Percentiles rank a stretch among this genome's conserved stretches.
These are phyloP conservation scores for Dactylellina cionopaga DNA, from an alignment of 2,329 filamentous ascomycete genomes.

Conservation along the genomic window DNA sequence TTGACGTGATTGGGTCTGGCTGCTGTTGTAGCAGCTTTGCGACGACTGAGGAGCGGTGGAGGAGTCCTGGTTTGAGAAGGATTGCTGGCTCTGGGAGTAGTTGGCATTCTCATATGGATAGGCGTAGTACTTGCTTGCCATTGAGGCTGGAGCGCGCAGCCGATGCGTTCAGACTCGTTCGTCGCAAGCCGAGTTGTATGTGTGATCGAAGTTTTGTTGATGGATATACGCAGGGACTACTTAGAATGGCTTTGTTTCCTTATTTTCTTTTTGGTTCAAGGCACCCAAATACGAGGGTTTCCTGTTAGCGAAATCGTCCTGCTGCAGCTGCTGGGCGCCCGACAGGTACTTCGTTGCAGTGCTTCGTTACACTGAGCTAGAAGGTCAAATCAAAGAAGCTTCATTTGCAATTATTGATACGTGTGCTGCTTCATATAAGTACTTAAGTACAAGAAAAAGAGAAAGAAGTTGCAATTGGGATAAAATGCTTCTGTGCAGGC, in stretches of 20 bases:
- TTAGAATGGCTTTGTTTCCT: constrained; percentile 9
- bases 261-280: neutral
- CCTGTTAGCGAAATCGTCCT: no score
- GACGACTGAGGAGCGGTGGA: constrained; percentile 21
- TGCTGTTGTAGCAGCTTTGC: constrained; percentile 15
- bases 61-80: constrained; percentile 24
- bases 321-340: no score
- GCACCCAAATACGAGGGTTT: neutral
- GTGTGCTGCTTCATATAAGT: no score
- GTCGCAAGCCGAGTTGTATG: neutral
- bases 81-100: constrained; percentile 31
- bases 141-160: constrained; percentile 1
- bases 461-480: no score
- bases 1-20: constrained; percentile 1
- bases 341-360: no score
- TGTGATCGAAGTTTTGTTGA: neutral
- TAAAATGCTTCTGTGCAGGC: no score
- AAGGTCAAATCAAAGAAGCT: no score
- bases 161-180: constrained; percentile 15
- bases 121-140: constrained; percentile 39
- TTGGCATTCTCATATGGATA: constrained; percentile 27
- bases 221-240: neutral
- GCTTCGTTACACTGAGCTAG: no score
- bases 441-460: no score
- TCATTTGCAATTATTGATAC: no score